Percentiles rank a stretch among this genome's conserved stretches.
phyloP scores from a whole-genome alignment of 352 stramenopile genomes.

The Thalassiosira mediterranea region DNA sequence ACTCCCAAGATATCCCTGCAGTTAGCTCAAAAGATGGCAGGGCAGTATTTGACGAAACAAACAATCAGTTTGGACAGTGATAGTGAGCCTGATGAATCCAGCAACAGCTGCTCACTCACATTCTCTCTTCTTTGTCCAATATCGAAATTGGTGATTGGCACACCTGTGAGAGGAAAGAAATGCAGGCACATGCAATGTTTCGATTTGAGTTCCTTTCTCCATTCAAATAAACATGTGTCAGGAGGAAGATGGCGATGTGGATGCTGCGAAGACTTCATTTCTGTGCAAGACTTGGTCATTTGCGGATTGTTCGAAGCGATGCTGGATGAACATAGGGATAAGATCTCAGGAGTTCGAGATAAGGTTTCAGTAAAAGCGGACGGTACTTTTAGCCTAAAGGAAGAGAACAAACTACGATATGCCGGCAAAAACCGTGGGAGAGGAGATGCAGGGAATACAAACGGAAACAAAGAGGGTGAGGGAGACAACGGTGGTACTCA shows the following conservation, averaged over 20 bases:
- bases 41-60: conserved; percentile 42
- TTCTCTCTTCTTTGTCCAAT: conserved; percentile 69
- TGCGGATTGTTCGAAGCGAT: conserved; percentile 89
- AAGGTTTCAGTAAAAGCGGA: conserved; percentile 90
- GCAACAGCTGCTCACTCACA: conserved; percentile 42
- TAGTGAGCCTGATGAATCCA: conserved; percentile 31
- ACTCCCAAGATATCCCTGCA: conserved; percentile 39
- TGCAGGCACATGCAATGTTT: conserved; percentile 96
- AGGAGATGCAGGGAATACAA: no score
- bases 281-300: conserved; percentile 88
- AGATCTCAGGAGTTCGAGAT: conserved; percentile 85
- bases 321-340: conserved; percentile 62
- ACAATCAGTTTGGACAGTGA: conserved; percentile 62
- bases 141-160: conserved; percentile 83
- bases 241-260: conserved; percentile 90
- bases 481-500: neutral
- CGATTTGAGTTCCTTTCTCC: conserved; percentile 91
- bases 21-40: conserved; percentile 49
- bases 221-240: conserved; percentile 88
- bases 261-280: conserved; percentile 91
- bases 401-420: no score
- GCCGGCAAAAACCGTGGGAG: no score
- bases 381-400: conserved; percentile 84
- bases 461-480: conserved; percentile 20
- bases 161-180: conserved; percentile 88